Base-by-base conservation (phyloP, 1,284 basidiomycete species). In the Schizophyllum amplum region DNA sequence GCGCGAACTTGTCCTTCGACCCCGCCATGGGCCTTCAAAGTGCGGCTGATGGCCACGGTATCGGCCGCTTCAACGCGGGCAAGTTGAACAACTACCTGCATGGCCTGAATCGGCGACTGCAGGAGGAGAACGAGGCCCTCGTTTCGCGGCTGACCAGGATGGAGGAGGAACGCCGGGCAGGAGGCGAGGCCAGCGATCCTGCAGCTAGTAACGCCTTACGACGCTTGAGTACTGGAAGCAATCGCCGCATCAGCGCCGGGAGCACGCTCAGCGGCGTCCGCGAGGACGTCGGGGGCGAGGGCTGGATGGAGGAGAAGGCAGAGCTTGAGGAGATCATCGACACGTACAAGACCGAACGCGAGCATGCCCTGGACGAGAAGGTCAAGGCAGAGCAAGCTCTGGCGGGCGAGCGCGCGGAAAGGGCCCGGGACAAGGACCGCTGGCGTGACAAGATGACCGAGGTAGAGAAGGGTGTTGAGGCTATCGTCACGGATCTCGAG, bases 81-180 rank as follows among this genome's bases (percentile, higher is more conserved):
- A 94, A 92, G 69, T 69, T 94, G 62, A 92, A 93, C 61, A 77
- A 79, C 5, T 94, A 93, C 67, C 67, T 94, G 64, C 87, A 93
- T 68, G 84, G 86, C 11, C 73, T 94, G 57, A 94, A 94, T 68
- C 73, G 84, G 51, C 78, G 86, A 53, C 68, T 94, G 55, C 86
- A 90, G 61, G 86, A 92, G 67, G 92, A 94, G 72, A 94, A 93
- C 65, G 79, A 88, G 67, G 71, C 67, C 13, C 74, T 92, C 9
- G 61, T 79, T 17, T 75, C 76, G 52, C 71, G 76, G 55, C 61
- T 86, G n/a, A 71, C 65, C 54, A 72, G 72, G 57, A 65, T 84
- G 24, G 79, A 83, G 60, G 77, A 73, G 56, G 75, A 76, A 54
- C 33, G 33, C 11, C 67, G 64, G 60, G 71, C 72, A 59, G 70